Evolutionary conservation across 176 grass and related monocot genomes (phyloP).

Genomic region (Sorghum bicolor): DNA sequence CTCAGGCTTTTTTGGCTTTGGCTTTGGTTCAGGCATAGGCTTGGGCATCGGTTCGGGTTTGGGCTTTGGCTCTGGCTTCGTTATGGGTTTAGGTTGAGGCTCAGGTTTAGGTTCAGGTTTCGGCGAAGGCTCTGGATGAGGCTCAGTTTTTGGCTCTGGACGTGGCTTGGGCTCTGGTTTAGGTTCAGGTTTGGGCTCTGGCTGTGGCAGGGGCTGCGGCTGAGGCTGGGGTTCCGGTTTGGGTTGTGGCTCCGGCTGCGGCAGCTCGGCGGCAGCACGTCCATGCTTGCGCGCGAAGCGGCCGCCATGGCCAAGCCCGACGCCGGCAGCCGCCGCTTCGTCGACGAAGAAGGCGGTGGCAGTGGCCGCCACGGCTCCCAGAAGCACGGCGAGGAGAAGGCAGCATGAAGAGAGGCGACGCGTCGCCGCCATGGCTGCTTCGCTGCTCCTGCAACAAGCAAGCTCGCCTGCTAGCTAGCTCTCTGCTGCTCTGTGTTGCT

Average conservation of each 20-base stretch:
- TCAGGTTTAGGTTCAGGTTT: background rate
- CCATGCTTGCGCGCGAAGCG: background rate
- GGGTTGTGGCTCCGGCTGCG: background rate
- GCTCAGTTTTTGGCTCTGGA: background rate
- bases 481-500: background rate
- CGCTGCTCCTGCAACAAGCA: background rate
- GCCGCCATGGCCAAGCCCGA: background rate
- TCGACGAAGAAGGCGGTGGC: background rate
- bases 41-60: background rate
- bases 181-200: background rate
- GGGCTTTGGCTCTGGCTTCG: background rate
- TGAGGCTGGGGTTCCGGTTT: background rate
- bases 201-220: background rate
- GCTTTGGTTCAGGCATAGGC: too few species aligned
- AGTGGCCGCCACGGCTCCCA: background rate
- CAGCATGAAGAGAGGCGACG: background rate
- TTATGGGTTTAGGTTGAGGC: too few species aligned
- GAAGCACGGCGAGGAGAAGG: background rate
- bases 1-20: too few species aligned
- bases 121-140: rapidly evolving
- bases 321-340: background rate
- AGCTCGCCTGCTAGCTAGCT: background rate
- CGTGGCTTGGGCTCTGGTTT: background rate
- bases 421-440: slow-evolving; percentile 4
- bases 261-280: background rate